These are phyloP conservation scores for Colletotrichum salicis DNA, from an alignment of 2,329 filamentous ascomycete species.

Conservation along the genomic window DNA sequence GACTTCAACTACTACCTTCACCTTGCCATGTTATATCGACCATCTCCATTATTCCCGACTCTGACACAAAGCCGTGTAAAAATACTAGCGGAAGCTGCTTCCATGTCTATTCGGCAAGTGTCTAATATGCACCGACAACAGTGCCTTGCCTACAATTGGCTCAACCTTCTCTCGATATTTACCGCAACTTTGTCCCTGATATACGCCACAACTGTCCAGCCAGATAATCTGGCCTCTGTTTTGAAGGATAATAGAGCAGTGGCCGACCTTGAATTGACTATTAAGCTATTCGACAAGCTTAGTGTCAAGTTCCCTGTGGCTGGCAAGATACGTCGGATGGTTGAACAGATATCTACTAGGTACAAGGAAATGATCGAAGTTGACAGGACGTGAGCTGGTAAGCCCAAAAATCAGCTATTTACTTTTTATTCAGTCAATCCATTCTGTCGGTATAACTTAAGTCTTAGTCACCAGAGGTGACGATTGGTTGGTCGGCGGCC, in stretches of 20 bases:
- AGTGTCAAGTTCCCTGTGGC: slow-evolving; percentile 45
- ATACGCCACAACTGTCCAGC: slow-evolving; percentile 54
- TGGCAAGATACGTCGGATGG: slow-evolving; percentile 39
- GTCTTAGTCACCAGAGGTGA: not conserved
- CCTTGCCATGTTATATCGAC: slow-evolving; percentile 55
- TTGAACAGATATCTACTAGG: slow-evolving; percentile 39
- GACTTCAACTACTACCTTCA: slow-evolving; percentile 61
- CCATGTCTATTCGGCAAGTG: slow-evolving; percentile 55
- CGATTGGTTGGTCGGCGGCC: not conserved
- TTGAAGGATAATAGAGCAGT: slow-evolving; percentile 43
- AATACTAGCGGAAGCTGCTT: slow-evolving; percentile 50
- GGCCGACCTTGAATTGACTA: slow-evolving; percentile 44
- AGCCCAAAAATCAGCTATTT: too few species aligned
- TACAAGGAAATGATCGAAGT: slow-evolving; percentile 38
- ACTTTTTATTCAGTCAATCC: too few species aligned
- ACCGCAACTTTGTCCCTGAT: slow-evolving; percentile 54
- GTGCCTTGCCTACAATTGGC: slow-evolving; percentile 54
- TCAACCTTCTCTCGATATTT: slow-evolving; percentile 54
- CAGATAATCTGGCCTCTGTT: slow-evolving; percentile 42
- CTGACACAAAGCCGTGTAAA: slow-evolving; percentile 49
- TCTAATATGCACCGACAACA: slow-evolving; percentile 50
- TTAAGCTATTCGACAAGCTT: slow-evolving; percentile 45
- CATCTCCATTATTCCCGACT: slow-evolving; percentile 53
- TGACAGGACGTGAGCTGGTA: not conserved
- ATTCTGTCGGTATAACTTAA: too few species aligned